Evolutionary conservation across 176 grass and related monocot species (phyloP), one percentile per base, ranked within the genome.

Genomic region (Musa acuminata): DNA sequence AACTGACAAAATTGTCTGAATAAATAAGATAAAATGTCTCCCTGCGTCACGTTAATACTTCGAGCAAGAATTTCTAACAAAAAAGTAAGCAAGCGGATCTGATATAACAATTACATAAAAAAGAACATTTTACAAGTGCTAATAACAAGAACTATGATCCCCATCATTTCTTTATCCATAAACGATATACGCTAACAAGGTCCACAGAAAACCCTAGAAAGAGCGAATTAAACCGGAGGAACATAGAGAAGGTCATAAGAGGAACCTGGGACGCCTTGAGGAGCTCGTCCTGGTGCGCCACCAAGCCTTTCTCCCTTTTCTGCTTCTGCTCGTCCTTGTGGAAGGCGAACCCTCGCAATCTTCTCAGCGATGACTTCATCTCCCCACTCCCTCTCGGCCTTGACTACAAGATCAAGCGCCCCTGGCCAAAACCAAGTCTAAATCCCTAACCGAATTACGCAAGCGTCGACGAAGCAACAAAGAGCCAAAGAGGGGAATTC

Each of bases 311-410:
- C 25, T 77, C 79, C 72, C 81, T 84, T 80, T 80, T 89, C 81
- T 59, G 52, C 67, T 88, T 82, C 70, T 66, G 75, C 67, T 73
- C 79, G 60, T 85, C 51, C n/a, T 58, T 81, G 55, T 82, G 69
- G 20, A 89, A 69, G 51, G 77, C 72, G 63, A 98, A 79, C 17
- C 72, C 88, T 72, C 85, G 84, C 29, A 93, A 79, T 82, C 80
- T 91, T 71, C 90, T 85, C 73, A 98, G 77, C 77, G 95, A 88
- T 29, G 95, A 91, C 78, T 98, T 98, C 95, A 98, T 98, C 77
- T 35, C 70, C 50, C 43, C 62, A 0, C 54, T 5, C 54, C 4
- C 35, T 43, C 35, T 5, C 35, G 35, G 3, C 35, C 35, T 43
- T 6, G 35, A 43, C 35, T 9, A 1, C 35, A 21, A 70, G 17